These are phyloP conservation scores for Candida anutae DNA, from an alignment of 1,139 yeast species.

Conservation along the genomic window DNA sequence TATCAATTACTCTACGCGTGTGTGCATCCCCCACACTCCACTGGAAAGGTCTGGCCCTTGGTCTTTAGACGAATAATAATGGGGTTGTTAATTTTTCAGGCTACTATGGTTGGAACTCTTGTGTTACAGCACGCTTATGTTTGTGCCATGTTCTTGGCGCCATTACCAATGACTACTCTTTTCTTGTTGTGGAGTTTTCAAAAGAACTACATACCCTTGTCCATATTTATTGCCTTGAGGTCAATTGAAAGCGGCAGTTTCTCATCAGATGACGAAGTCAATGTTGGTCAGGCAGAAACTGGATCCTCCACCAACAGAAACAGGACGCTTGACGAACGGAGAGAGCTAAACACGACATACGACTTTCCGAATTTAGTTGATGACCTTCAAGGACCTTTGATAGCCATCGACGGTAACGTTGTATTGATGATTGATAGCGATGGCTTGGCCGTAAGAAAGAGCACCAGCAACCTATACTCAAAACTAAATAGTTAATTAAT, in stretches of 20 bases:
- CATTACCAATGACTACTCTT: slow-evolving; percentile 64
- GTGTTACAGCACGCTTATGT: slow-evolving; percentile 73
- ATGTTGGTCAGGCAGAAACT: slow-evolving; percentile 1
- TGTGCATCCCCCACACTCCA: slow-evolving; percentile 84
- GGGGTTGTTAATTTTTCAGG: slow-evolving; percentile 69
- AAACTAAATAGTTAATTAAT: slow-evolving; percentile 1
- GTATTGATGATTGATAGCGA: slow-evolving; percentile 53
- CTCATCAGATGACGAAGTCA: slow-evolving; percentile 6
- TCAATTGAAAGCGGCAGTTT: slow-evolving; percentile 17
- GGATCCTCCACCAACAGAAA: not conserved
- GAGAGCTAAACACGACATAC: slow-evolving; percentile 62
- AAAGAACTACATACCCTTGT: slow-evolving; percentile 69
- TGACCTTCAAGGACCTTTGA: slow-evolving; percentile 75
- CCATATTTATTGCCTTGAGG: slow-evolving; percentile 79
- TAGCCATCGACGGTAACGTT: slow-evolving; percentile 58
- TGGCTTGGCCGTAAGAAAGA: slow-evolving; percentile 43
- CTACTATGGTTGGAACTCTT: slow-evolving; percentile 87
- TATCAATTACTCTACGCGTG: slow-evolving; percentile 73
- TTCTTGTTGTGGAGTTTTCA: slow-evolving; percentile 76
- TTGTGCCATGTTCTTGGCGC: slow-evolving; percentile 63
- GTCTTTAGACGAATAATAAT: slow-evolving; percentile 65
- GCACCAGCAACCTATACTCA: too few species aligned
- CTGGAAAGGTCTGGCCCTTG: slow-evolving; percentile 84
- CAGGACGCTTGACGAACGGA: slow-evolving; percentile 55
- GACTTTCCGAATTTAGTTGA: slow-evolving; percentile 68